A percentile compares a stretch with the other conserved stretches of the same genome.
Evolutionary conservation across 2,329 filamentous ascomycete genomes (phyloP).

Genomic region (Beauveria medogensis): DNA sequence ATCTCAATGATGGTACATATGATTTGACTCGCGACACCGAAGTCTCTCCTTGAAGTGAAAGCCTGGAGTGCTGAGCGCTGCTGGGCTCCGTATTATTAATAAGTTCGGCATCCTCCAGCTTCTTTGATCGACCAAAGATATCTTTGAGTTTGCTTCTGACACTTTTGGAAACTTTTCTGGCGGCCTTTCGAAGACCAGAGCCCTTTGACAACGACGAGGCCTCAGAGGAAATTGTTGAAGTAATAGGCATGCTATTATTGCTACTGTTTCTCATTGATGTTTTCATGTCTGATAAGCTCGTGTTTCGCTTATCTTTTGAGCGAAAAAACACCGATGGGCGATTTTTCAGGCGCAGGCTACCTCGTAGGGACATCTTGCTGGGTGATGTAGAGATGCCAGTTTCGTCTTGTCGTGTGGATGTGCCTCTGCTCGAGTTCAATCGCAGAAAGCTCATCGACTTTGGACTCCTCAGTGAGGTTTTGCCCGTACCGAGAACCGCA

Average conservation of each 20-base stretch:
- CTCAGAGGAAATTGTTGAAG: slow-evolving; percentile 22
- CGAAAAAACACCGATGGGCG: slow-evolving; percentile 39
- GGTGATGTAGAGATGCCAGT: background rate
- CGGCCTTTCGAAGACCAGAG: slow-evolving; percentile 37
- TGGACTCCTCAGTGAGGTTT: slow-evolving; percentile 31
- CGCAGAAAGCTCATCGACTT: slow-evolving; percentile 49
- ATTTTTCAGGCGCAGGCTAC: slow-evolving; percentile 23
- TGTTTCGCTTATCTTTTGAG: slow-evolving; percentile 27
- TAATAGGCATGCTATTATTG: slow-evolving; percentile 28
- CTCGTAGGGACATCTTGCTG: slow-evolving; percentile 9
- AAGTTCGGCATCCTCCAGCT: slow-evolving; percentile 8
- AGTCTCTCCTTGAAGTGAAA: slow-evolving; percentile 29
- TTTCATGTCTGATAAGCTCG: slow-evolving; percentile 30
- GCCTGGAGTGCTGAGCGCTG: slow-evolving; percentile 24
- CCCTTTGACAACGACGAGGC: slow-evolving; percentile 19
- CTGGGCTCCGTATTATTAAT: slow-evolving; percentile 21
- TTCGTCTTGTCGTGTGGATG: background rate
- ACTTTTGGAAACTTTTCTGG: slow-evolving; percentile 53
- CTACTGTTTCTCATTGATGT: slow-evolving; percentile 43
- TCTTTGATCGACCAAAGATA: slow-evolving; percentile 24
- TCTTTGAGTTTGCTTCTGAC: slow-evolving; percentile 53
- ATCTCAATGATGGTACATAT: slow-evolving; percentile 42
- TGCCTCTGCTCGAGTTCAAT: slow-evolving; percentile 4
- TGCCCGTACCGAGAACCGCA: background rate
- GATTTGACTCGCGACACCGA: slow-evolving; percentile 42